Base-by-base conservation (phyloP, 2,329 filamentous ascomycete species). In the Fusarium brevicatenulatum region DNA sequence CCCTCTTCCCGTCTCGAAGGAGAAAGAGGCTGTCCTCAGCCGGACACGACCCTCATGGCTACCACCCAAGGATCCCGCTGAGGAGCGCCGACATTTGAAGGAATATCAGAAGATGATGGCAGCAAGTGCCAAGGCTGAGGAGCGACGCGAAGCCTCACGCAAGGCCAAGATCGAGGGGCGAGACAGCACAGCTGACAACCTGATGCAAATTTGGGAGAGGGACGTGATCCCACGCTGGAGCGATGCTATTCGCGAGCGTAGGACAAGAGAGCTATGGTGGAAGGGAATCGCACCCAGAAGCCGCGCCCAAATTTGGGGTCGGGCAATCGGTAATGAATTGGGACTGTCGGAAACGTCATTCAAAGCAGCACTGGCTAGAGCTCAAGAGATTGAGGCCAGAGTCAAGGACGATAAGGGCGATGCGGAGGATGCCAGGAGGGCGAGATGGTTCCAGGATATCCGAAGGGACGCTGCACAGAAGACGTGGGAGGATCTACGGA, bases 61-160 rank as follows among this genome's bases (percentile, higher is more conserved):
- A 5, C 93, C 94, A 2, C 93, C 93, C 2, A 96, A 96, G 82
- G 91, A 96, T 73, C 95, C 94, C 4, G 93, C 93, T 60, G 96
- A 99, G 81, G 96, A 99, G 83, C 93, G 90, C 80, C 92, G 91
- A 74, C 96, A 99, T 81, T 80, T 99, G 73, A 95, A 90, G 78
- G 91, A 96, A 80, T 96, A 95, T 79, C 91, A 95, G 82, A 91
- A 88, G 80, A 95, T 96, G 92, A 93, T 95, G 91, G 87, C 86
- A 1, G 85, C 84, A 49, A 91, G 89, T 73, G 81, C 85, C 57
- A 89, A 90, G 76, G 87, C 89, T 1, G 90, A 91, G 37, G 87
- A 88, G 65, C 87, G 87, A 77, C 89, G 84, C 72, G 89, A 91
- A 73, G 86, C 85, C 1, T 83, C 85, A 21, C 85, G 85, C 61